Evolutionary conservation across 148 eudicot genomes (phyloP).

Genomic region (Beta vulgaris): DNA sequence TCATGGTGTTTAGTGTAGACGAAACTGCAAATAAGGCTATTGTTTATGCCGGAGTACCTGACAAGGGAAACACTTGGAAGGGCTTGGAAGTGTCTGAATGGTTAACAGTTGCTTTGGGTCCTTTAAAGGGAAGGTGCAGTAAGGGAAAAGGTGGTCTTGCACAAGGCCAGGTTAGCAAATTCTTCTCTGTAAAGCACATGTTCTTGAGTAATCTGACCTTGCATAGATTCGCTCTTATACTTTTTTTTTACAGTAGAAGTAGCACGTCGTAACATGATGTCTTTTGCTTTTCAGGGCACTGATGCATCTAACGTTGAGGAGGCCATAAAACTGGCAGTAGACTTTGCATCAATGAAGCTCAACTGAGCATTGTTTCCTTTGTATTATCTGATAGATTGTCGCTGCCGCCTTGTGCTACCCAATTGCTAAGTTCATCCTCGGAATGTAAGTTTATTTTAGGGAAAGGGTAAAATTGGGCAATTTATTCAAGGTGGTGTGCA

Average conservation of each 20-base stretch:
- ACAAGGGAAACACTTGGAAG: conserved; percentile 62
- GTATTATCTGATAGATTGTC: neutral
- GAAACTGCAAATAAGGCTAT: conserved; percentile 68
- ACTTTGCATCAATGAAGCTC: conserved; percentile 73
- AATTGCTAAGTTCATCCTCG: neutral
- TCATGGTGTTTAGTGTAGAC: conserved; percentile 81
- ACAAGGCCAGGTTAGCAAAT: conserved; percentile 74
- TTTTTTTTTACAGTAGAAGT: too few relatives aligned
- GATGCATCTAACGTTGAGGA: conserved; percentile 53
- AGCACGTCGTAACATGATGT: too few relatives aligned
- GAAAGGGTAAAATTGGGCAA: neutral
- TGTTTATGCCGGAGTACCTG: conserved; percentile 92
- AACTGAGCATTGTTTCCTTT: conserved; percentile 14
- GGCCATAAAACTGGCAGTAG: conserved; percentile 58
- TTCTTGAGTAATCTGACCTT: neutral
- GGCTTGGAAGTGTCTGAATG: conserved; percentile 76
- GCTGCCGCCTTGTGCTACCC: neutral
- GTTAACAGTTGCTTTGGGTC: conserved; percentile 60
- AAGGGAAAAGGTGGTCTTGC: conserved; percentile 91
- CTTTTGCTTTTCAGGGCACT: conserved; percentile 51
- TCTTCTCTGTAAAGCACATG: too few relatives aligned
- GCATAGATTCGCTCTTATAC: neutral
- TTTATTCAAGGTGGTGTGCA: neutral
- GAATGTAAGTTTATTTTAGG: neutral
- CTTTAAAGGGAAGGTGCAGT: conserved; percentile 71